Evolutionary conservation across 192 early-diverging fungal genomes (phyloP).

Genomic region (Coemansia sp.): DNA sequence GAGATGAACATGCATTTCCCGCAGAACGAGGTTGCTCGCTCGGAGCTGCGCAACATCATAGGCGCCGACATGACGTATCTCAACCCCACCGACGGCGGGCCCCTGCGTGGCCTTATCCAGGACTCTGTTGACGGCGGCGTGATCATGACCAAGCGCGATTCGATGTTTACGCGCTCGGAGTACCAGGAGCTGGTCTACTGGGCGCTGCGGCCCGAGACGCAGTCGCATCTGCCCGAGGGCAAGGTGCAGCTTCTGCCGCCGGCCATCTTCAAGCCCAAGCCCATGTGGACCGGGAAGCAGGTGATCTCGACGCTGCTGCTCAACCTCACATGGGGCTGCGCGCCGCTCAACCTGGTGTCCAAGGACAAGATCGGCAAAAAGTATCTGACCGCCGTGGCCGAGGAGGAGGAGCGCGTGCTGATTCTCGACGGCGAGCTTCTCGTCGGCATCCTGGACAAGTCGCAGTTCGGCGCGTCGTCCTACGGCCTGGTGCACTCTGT

Average conservation of each 20-base stretch:
- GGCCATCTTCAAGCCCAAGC: slow-evolving; percentile 78
- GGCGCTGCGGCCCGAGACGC: slow-evolving; percentile 69
- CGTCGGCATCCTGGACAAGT: slow-evolving; percentile 94
- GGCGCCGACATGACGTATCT: slow-evolving; percentile 95
- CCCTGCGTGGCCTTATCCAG: slow-evolving; percentile 96
- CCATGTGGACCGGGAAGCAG: slow-evolving; percentile 98
- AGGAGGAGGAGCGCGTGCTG: slow-evolving; percentile 78
- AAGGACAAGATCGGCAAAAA: slow-evolving; percentile 82
- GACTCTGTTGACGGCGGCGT: slow-evolving; percentile 98
- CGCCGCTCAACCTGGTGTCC: slow-evolving; percentile 82
- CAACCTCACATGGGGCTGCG: slow-evolving; percentile 78
- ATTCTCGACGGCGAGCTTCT: slow-evolving; percentile 86
- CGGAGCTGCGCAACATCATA: slow-evolving; percentile 95
- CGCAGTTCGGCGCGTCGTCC: slow-evolving; percentile 90
- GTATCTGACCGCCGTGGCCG: slow-evolving; percentile 76
- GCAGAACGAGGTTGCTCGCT: slow-evolving; percentile 93
- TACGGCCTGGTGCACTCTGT: slow-evolving; percentile 94
- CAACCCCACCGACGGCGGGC: slow-evolving; percentile 94
- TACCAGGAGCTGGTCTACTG: slow-evolving; percentile 94
- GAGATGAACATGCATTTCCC: slow-evolving; percentile 99
- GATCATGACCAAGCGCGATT: slow-evolving; percentile 83
- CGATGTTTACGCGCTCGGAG: slow-evolving; percentile 80
- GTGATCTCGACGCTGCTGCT: slow-evolving; percentile 87
- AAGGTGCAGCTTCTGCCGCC: slow-evolving; percentile 83
- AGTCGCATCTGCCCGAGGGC: slow-evolving; percentile 58